Evolutionary conservation across 441 rosid species (phyloP), one percentile per base, ranked within the genome.

Genomic region (Flueggea neowawraea): DNA sequence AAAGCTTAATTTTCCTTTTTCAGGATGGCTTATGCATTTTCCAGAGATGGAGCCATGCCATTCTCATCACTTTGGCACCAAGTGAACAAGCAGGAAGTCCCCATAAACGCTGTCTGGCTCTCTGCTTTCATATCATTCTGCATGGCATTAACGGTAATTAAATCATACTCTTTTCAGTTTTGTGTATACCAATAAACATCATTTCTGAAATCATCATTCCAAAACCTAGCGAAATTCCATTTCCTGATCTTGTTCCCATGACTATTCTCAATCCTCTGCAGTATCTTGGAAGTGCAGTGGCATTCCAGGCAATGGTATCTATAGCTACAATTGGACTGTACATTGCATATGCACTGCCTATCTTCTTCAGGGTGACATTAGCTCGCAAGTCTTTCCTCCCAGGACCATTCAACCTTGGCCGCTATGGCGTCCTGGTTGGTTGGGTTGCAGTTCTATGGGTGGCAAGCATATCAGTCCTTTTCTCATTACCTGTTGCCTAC

Each of bases 41-140:
- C 99, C 6, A 91, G 97, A 84, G 99, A 94, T 64, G 96, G 99
- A 69, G 99, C 97, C 11, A 86, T 95, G 97, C 99, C 99, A 44
- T 52, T 76, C 57, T 91, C 97, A 5, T 78, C 85, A 2, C 63
- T 87, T 45, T 94, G 97, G 99, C 97, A 95, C 73, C 82, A 82
- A 85, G 97, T 89, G 55, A 95, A 95, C 84, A 73, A 76, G 67
- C 91, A 77, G 54, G 97, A 91, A 14, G 89, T 95, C 60, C 97
- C 97, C 12, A 67, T 91, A n/a, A 80, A 95, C 54, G 92, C 97
- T 8, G 96, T 95, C 57, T 95, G 99, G 99, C 82, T 86, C 31
- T 90, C 96, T 55, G 86, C 75, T 33, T 58, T 74, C 15, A 74
- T 91, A 58, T 88, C 96, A 8, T 95, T 95, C 68, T 91, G 95